Base-by-base conservation (phyloP, 805 yeast genomes). In the Saccharomycopsis fodiens region DNA sequence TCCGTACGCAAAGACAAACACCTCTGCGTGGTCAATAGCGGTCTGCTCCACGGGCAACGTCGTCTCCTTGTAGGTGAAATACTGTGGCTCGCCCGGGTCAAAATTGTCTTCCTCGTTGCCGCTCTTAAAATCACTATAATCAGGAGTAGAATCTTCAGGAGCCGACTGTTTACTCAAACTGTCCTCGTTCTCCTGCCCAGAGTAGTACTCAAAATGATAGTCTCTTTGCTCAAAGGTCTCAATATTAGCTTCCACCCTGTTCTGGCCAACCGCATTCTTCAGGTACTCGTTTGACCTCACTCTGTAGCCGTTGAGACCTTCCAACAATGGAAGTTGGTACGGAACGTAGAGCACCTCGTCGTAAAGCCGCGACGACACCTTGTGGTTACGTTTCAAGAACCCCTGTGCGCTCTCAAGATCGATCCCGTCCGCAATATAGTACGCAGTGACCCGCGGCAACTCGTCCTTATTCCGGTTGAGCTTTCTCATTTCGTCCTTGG, bases 281-380 rank as follows among this genome's bases (percentile, higher is more conserved):
- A 64, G 61, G 12, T 68, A 65, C 10, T 58, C 65, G 56, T 84
- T 83, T 1, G 93, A 81, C 58, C 78, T 79, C 12, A 85, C 79
- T 44, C 95, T 67, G 55, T 73, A 82, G 0, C 94, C 88, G 54
- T 80, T 82, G 21, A 72, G 74, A 10, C 97, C 97, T 0, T 96
- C 94, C 2, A 87, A 66, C 22, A 89, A 67, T 0, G 97, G 98
- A 34, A 91, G 67, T 23, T 87, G 74, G 57, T 89, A 91, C 1
- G 95, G 95, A 5, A 85, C 91, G 57, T 89, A 91, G 20, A 93
- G 64, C n/a, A 87, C 95, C 55, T 91, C 97, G 62, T 91, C 96
- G 56, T 91, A 91, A 25, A 84, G 60, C 51, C 97, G 68, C 1
- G 96, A 95, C 4, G 85, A 75, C 1, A 89, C 95, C 55, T 82